Conservation (phyloP, 768 basidiomycete genomes). For the Gymnopilus junonius region DNA sequence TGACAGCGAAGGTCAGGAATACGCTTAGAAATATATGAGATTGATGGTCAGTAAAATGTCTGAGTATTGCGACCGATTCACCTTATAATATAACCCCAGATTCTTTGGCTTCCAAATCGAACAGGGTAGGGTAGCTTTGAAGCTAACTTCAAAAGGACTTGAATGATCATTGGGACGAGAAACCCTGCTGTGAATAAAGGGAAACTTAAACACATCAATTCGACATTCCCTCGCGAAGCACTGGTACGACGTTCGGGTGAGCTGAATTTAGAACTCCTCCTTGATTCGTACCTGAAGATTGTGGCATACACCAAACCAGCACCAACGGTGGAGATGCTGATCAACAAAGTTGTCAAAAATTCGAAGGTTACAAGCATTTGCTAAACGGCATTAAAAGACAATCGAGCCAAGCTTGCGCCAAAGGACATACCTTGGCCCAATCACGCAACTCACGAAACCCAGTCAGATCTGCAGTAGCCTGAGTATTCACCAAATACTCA, state of each 20-base stretch:
- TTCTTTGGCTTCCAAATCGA: not conserved
- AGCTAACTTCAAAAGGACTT: not conserved
- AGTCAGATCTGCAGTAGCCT: constrained; percentile 2
- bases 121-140: constrained; percentile 1
- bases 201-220: constrained; percentile 3
- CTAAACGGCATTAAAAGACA: not conserved
- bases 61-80: not conserved
- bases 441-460: constrained; percentile 5
- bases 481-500: constrained; percentile 1
- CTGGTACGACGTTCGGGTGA: not conserved
- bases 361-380: not conserved
- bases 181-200: constrained; percentile 1
- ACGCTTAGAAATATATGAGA: not conserved
- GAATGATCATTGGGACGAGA: not conserved
- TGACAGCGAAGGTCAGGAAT: not conserved
- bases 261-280: not conserved
- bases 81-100: constrained; percentile 2
- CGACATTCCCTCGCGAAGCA: constrained; percentile 7
- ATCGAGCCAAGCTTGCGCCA: not conserved
- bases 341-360: constrained; percentile 3
- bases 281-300: not conserved
- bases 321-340: constrained; percentile 4
- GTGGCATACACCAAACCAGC: constrained; percentile 4
- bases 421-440: constrained; percentile 1
- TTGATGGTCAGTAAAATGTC: not conserved